These are phyloP conservation scores for Cystobasidium slooffiae DNA, from an alignment of 1,284 basidiomycete species.

Conservation along the genomic window DNA sequence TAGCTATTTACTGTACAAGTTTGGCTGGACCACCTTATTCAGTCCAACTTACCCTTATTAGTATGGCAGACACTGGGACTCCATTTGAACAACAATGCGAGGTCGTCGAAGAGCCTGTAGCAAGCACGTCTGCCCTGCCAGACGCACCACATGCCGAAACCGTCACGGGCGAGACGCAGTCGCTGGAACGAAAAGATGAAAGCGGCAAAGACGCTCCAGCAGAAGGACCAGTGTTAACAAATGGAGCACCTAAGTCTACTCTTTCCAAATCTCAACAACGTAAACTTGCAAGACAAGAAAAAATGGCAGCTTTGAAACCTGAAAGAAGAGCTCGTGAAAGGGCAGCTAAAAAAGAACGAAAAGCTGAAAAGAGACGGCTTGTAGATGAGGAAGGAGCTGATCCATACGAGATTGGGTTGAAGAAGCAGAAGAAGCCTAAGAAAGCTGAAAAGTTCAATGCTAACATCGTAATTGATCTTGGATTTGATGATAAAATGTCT, in stretches of 20 bases:
- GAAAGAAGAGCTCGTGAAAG: conserved; percentile 37
- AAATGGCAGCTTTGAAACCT: conserved; percentile 4
- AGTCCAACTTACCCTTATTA: too few relatives aligned
- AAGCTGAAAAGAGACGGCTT: conserved; percentile 39
- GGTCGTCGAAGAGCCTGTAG: not conserved
- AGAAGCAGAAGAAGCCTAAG: conserved; percentile 12
- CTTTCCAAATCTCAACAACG: conserved; percentile 41
- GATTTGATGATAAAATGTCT: conserved; percentile 92
- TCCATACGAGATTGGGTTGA: conserved; percentile 34
- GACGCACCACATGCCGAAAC: not conserved
- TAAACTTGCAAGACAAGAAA: conserved; percentile 35
- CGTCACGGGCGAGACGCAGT: not conserved
- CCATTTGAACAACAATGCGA: not conserved
- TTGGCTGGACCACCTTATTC: too few relatives aligned
- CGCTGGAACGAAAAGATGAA: not conserved
- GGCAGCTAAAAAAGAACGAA: conserved; percentile 35
- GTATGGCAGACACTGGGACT: not conserved
- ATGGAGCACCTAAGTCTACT: not conserved
- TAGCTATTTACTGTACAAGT: too few relatives aligned
- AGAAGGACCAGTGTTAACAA: conserved; percentile 13
- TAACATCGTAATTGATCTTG: conserved; percentile 74
- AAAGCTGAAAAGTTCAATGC: conserved; percentile 9
- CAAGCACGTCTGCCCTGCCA: not conserved
- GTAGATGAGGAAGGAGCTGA: conserved; percentile 39
- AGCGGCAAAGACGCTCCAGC: not conserved